Conservation (phyloP, 2,329 filamentous ascomycete species). For the Sordariomycetes sp. region DNA sequence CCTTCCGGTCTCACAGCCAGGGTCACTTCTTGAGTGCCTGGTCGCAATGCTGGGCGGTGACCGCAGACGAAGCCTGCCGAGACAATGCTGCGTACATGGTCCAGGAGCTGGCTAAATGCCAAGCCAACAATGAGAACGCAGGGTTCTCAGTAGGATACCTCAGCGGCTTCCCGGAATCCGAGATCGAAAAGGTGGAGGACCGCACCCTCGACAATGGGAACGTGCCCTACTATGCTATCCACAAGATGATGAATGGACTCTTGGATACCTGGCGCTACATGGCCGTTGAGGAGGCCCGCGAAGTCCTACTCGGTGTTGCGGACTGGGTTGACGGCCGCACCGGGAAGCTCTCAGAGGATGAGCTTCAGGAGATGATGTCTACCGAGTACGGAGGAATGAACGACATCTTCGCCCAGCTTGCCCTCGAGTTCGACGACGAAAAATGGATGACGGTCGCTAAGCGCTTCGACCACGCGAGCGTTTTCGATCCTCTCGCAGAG, state of each 20-base stretch:
- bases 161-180: constrained; percentile 40
- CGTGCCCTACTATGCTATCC: constrained; percentile 42
- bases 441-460: constrained; percentile 34
- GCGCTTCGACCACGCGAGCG: constrained; percentile 36
- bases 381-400: constrained; percentile 45
- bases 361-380: constrained; percentile 36
- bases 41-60: constrained; percentile 34
- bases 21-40: constrained; percentile 40
- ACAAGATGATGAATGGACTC: constrained; percentile 40
- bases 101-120: constrained; percentile 36
- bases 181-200: constrained; percentile 30
- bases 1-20: constrained; percentile 39
- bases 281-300: constrained; percentile 27
- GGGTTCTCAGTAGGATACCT: constrained; percentile 35
- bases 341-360: constrained; percentile 22
- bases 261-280: constrained; percentile 36
- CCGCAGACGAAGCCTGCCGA: constrained; percentile 29
- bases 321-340: constrained; percentile 39
- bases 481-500: constrained; percentile 33
- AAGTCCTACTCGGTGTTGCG: constrained; percentile 31
- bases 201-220: constrained; percentile 34
- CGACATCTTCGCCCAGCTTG: constrained; percentile 36
- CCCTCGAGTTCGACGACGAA: constrained; percentile 30
- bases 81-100: constrained; percentile 33
- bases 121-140: constrained; percentile 33